Evolutionary conservation across 2,329 filamentous ascomycete species (phyloP).

Genomic region (Gyromitra esculenta): DNA sequence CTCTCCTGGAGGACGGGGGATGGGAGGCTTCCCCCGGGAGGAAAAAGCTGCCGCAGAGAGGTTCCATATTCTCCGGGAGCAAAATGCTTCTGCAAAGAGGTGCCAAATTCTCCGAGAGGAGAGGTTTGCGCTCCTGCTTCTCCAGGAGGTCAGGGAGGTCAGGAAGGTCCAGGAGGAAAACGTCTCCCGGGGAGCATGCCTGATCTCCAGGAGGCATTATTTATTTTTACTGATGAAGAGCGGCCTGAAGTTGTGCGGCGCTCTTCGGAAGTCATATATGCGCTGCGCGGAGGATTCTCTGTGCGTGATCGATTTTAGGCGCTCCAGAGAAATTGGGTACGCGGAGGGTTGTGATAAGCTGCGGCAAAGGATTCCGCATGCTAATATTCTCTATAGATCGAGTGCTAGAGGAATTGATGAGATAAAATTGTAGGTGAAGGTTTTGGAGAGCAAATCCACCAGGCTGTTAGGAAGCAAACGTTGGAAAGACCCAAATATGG

Average conservation of each 20-base stretch:
- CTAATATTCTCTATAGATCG: background rate
- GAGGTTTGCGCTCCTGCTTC: too few relatives aligned
- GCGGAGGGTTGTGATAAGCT: background rate
- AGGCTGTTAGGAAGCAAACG: background rate
- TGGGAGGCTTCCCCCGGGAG: too few relatives aligned
- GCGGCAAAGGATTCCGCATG: background rate
- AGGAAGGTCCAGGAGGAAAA: too few relatives aligned
- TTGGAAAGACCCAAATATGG: background rate
- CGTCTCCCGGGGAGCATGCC: too few relatives aligned
- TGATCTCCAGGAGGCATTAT: too few relatives aligned
- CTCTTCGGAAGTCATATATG: background rate
- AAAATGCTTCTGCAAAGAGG: too few relatives aligned
- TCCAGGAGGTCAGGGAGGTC: too few relatives aligned
- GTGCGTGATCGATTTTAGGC: background rate
- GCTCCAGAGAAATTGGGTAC: background rate
- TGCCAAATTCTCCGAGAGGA: too few relatives aligned
- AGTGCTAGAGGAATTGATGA: background rate
- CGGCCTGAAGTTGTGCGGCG: background rate
- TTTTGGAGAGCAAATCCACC: background rate
- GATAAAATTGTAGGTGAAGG: background rate
- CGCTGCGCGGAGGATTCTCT: background rate
- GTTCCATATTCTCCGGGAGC: too few relatives aligned
- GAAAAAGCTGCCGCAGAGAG: too few relatives aligned
- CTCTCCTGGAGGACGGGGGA: too few relatives aligned
- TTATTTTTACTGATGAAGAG: too few relatives aligned